Base-by-base conservation (phyloP, 768 basidiomycete genomes). In the Inosperma sp. region DNA sequence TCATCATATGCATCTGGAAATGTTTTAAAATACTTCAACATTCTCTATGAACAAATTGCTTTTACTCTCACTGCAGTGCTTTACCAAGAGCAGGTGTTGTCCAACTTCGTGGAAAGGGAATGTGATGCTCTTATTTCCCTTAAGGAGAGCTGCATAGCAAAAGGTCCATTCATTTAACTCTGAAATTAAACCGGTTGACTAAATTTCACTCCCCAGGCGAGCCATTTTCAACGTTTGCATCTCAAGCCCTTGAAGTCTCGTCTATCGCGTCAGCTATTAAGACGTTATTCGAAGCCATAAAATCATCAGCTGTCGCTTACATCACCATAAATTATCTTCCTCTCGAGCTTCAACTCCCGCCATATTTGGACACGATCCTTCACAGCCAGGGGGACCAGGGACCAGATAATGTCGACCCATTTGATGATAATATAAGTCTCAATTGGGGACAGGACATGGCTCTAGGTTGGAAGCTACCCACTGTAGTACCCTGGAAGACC, bases 61-160 rank as follows among this genome's bases (percentile, higher is more conserved):
- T 94, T 94, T 70, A 86, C 88, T 3, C 74, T 92, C 55, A 92
- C 94, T 2, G 96, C 95, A 5, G 92, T 94, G 7, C 74, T 97
- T 36, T 94, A 86, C 58, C 88, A 92, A 62, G 86, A 96, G 62
- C 95, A 99, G 68, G 85, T 91, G 4, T 67, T 86, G 45, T 82
- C 83, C 26, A 86, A 88, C 61, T 97, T 88, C 66, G 88, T 99
- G 1, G 90, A 93, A 54, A 66, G 68, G 36, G 86, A 97, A 63
- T 88, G 87, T 26, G 88, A 88, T 49, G 65, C 70, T 10, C 73
- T 97, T 14, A 78, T 81, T 16, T 64, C 79, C 10, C 66, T 93
- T 41, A 84, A 86, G 56, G 93, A 95, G 39, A 76, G 77, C 4
- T 85, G 76, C 54, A 72, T 84, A 3, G 73, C 78, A 10, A 81